A percentile compares a stretch with the other conserved stretches of the same genome.
Conservation (phyloP, 2,329 filamentous ascomycete species). For the Aureobasidium sp. region DNA sequence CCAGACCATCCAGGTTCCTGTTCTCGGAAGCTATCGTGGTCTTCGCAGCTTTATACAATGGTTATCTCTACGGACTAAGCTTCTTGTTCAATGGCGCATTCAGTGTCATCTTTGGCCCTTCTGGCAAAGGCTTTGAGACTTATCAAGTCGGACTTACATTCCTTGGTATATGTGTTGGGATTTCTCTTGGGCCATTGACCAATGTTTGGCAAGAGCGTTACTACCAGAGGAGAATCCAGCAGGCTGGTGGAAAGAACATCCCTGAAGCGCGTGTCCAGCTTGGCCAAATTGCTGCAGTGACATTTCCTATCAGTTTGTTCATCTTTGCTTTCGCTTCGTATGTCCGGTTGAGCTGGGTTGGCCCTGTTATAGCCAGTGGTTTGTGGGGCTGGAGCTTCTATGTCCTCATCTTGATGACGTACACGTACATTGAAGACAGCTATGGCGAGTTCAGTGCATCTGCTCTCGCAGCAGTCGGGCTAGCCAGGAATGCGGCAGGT, state of each 20-base stretch:
- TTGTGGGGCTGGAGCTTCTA: conserved; percentile 26
- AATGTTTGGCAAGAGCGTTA: conserved; percentile 26
- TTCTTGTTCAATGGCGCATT: conserved; percentile 24
- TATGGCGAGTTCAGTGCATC: conserved; percentile 35
- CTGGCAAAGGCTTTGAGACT: conserved; percentile 40
- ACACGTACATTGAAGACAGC: conserved; percentile 32
- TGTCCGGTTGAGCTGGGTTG: conserved; percentile 34
- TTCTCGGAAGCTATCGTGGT: conserved; percentile 41
- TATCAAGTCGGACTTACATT: conserved; percentile 26
- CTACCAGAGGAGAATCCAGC: conserved; percentile 34
- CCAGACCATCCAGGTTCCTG: conserved; percentile 41
- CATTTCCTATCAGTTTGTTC: conserved; percentile 38
- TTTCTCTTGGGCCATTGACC: conserved; percentile 22
- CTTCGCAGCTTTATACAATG: conserved; percentile 40
- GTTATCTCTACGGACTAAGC: conserved; percentile 38
- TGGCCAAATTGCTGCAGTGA: conserved; percentile 35
- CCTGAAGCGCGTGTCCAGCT: conserved; percentile 39
- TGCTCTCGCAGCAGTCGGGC: conserved; percentile 34
- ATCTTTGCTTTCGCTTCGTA: conserved; percentile 41
- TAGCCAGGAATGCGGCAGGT: conserved; percentile 31
- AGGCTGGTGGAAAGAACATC: conserved; percentile 23
- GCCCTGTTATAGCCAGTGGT: conserved; percentile 36
- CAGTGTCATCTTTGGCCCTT: conserved; percentile 27
- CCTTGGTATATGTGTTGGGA: conserved; percentile 22
- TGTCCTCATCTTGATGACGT: conserved; percentile 18